Evolutionary conservation across 192 early-diverging fungal genomes (phyloP).

Genomic region (Linnemannia schmuckeri): DNA sequence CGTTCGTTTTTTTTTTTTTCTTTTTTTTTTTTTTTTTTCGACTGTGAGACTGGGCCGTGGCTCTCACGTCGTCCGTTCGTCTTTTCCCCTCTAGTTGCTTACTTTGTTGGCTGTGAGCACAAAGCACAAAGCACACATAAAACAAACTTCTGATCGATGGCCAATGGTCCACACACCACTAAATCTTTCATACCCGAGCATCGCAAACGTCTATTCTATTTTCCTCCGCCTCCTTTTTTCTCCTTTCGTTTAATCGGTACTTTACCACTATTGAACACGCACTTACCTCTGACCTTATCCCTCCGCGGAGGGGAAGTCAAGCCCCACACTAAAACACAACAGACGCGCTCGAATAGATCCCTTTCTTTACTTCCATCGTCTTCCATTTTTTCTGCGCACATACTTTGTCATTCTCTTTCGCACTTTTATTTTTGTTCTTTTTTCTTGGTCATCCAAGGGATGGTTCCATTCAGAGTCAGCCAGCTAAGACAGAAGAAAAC

Average conservation of each 20-base stretch:
- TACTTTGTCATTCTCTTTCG: background rate
- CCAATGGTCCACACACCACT: no score
- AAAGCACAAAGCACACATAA: no score
- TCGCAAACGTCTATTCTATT: background rate
- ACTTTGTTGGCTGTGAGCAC: no score
- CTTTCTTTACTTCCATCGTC: background rate
- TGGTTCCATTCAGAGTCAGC: background rate
- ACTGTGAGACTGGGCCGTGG: no score
- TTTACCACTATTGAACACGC: background rate
- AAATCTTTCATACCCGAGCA: background rate
- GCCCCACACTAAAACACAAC: background rate
- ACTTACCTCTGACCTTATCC: background rate
- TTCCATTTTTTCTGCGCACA: background rate
- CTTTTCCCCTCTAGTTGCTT: no score
- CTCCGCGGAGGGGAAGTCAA: background rate
- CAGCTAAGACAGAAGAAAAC: background rate
- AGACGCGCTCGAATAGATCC: background rate
- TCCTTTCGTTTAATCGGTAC: background rate
- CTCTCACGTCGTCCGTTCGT: no score
- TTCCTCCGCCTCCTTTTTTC: background rate
- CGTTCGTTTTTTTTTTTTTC: no score
- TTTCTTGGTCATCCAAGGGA: background rate
- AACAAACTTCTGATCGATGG: no score
- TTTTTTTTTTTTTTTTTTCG: no score
- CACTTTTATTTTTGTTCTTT: background rate